A percentile compares a stretch with the other conserved stretches of the same genome.
Conservation (phyloP, 345 rosid species). For the Atalantia buxifolia region DNA sequence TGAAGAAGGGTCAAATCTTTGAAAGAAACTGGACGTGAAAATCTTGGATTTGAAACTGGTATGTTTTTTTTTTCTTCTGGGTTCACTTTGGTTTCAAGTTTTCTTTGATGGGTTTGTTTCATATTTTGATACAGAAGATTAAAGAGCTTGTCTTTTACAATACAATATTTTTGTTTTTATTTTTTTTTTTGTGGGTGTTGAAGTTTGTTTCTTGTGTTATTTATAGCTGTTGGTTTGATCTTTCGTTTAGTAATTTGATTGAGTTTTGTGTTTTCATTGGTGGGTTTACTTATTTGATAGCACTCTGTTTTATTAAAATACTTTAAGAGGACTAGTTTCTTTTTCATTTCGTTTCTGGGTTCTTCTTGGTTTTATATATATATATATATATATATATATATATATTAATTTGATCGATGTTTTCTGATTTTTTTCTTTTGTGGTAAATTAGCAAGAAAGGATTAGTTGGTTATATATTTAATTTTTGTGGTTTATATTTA, state of each 20-base stretch:
- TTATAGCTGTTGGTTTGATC: not conserved
- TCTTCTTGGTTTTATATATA: not conserved
- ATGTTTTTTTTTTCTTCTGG: conserved; percentile 4
- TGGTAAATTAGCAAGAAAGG: not conserved
- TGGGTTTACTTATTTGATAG: not conserved
- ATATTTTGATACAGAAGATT: not conserved
- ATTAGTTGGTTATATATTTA: not conserved
- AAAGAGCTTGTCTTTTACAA: not conserved
- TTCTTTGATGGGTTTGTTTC: conserved; percentile 15
- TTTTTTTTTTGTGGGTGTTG: not conserved
- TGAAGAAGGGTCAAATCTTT: conserved; percentile 1
- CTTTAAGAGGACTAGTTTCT: not conserved
- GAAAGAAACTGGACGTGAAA: conserved; percentile 15
- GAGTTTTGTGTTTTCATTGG: not conserved
- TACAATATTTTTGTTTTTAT: not conserved
- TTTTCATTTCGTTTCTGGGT: conserved; percentile 11
- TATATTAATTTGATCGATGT: conserved; percentile 5
- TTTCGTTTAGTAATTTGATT: not conserved
- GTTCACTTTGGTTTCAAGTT: conserved; percentile 17
- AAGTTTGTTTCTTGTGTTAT: not conserved
- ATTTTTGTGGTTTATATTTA: conserved; percentile 5
- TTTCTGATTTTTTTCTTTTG: not conserved
- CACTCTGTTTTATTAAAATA: not conserved
- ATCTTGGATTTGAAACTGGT: conserved; percentile 21
- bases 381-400: no score